Conservation (phyloP, 1,284 basidiomycete genomes). For the Apiotrichum montevideense region DNA sequence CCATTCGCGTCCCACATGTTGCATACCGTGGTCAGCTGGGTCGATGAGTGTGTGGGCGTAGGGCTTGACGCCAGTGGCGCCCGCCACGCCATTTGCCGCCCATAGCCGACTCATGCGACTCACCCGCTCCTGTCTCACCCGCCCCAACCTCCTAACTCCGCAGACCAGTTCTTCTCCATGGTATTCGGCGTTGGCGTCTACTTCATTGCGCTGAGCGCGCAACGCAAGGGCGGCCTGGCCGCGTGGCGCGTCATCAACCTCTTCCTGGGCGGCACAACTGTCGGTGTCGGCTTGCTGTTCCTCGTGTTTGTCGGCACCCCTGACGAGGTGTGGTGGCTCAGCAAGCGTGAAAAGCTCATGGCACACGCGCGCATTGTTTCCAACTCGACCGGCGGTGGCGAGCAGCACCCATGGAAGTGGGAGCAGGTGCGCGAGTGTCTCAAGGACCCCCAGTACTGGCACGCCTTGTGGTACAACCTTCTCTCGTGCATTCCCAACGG, state of each 20-base stretch:
- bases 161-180: conserved; percentile 27
- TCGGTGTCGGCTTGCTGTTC: conserved; percentile 22
- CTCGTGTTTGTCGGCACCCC: conserved; percentile 28
- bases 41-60: too few relatives aligned
- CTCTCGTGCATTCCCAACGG: conserved; percentile 6
- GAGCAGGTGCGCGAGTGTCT: conserved; percentile 24
- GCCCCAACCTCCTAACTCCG: too few relatives aligned
- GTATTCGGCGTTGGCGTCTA: conserved; percentile 22
- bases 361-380: conserved; percentile 25
- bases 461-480: conserved; percentile 22
- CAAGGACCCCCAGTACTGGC: conserved; percentile 20
- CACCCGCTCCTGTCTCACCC: too few relatives aligned
- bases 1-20: too few relatives aligned
- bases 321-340: conserved; percentile 27
- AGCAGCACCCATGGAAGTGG: conserved; percentile 25
- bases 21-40: too few relatives aligned
- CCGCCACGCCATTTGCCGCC: too few relatives aligned
- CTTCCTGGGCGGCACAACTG: conserved; percentile 31
- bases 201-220: conserved; percentile 21
- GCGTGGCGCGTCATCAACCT: conserved; percentile 34
- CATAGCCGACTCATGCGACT: too few relatives aligned
- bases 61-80: too few relatives aligned
- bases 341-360: conserved; percentile 25
- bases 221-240: conserved; percentile 18
- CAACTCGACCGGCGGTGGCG: conserved; percentile 17